Evolutionary conservation across 306 rosid species (phyloP), one percentile per base, ranked within the genome.

Genomic region (Canavalia ensiformis): DNA sequence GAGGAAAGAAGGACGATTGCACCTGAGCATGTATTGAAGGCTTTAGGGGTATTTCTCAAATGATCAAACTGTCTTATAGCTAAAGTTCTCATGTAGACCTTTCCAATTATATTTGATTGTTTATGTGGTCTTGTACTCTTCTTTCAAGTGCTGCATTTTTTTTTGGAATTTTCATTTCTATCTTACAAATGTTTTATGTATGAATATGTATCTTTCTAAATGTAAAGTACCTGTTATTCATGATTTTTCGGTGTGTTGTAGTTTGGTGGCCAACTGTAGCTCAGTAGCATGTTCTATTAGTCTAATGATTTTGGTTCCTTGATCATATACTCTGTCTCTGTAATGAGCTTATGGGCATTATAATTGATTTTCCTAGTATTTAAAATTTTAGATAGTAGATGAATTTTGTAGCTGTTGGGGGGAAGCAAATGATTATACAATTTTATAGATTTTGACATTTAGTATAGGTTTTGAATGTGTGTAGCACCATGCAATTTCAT

Each of bases 1-100:
- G 97, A 94, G 79, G 98, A 94, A 70, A 92, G 92, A 90, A 86
- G 97, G 85, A 94, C 98, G 29, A 94, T 94, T 86, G 98, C 98
- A 58, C 98, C 98, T 4, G 98, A 94, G 86, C 98, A 94, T 46
- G 98, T 94, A 35, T 88, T 94, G 82, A 92, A 92, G 90, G 97
- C 98, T 56, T 91, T 94, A 70, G 86, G 92, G 96, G 98, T 94
- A 75, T 60, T 74, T 68, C 18, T 75, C 57, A 25, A 45, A 51
- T 63, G 7, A 62, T 31, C 62, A 34, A 55, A 39, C 39, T 39
- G 39, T 30, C 70, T 47, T 37, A 31, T 62, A n/a, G 7, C 68
- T 68, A 1, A 47, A 55, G 44, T 68, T 86, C 41, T 80, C 72
- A 25, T 25, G 39, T 46, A 46, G 7, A 33, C 71, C 6, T 10